Conservation (phyloP, 192 early-diverging fungal species). For the Pilobolus umbonatus region DNA sequence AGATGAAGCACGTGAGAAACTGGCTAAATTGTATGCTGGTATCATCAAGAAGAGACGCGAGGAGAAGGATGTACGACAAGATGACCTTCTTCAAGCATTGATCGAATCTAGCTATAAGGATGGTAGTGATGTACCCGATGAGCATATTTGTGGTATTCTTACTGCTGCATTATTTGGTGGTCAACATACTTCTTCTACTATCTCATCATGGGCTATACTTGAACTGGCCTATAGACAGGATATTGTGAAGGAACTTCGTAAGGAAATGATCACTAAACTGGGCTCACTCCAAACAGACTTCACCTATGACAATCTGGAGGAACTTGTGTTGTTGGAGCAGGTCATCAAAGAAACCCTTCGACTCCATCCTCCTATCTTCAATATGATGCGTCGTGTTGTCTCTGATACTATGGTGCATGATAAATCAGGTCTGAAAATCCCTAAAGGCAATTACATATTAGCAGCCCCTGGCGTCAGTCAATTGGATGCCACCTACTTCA, state of each 20-base stretch:
- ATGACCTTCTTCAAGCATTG: conserved; percentile 76
- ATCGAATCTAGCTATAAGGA: conserved; percentile 87
- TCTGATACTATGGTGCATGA: conserved; percentile 57
- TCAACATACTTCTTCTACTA: conserved; percentile 94
- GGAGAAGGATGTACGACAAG: conserved; percentile 18
- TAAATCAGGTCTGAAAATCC: conserved; percentile 79
- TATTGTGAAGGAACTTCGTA: conserved; percentile 56
- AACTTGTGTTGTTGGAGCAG: conserved; percentile 70
- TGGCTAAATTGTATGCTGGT: conserved; percentile 70
- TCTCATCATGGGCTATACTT: conserved; percentile 85
- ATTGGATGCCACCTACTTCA: conserved; percentile 73
- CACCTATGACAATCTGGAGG: conserved; percentile 69
- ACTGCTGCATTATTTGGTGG: conserved; percentile 95
- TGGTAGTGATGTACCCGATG: conserved; percentile 77
- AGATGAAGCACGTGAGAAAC: conserved; percentile 75
- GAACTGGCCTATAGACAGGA: conserved; percentile 76
- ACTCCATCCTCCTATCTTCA: conserved; percentile 88
- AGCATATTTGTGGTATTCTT: conserved; percentile 88
- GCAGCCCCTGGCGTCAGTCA: conserved; percentile 77
- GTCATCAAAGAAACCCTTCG: conserved; percentile 89
- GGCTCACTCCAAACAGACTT: conserved; percentile 51
- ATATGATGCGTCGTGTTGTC: conserved; percentile 89
- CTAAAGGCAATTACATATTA: conserved; percentile 83
- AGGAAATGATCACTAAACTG: conserved; percentile 64
- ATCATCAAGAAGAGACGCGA: conserved; percentile 79